Evolutionary conservation across 257 asterid species (phyloP), one percentile per base, ranked within the genome.

Genomic region (Penstemon newberryi): DNA sequence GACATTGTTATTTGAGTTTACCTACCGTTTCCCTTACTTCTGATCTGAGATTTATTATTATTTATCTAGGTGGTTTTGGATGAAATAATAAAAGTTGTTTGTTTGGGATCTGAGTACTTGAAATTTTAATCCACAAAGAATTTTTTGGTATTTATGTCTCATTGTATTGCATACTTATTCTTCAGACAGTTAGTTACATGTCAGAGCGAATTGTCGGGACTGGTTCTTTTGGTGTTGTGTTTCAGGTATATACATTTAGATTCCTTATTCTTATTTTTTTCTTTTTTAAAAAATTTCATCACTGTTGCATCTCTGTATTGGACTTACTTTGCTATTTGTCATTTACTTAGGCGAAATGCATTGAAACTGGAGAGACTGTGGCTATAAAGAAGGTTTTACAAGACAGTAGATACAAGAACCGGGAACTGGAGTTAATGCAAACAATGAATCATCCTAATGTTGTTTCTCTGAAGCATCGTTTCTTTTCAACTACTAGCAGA

Each of bases 321-420:
- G 33, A 43, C 60, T 69, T 56, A 66, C 40, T 60, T 61, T 56
- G 45, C 53, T 37, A 54, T 71, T 49, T 63, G 52, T 50, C 8
- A 10, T 64, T 73, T 56, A 38, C 79, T 55, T 55, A 92, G 98
- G 98, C 98, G 66, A 92, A 92, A 74, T 89, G 95, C 81, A 79
- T 92, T 65, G 98, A 92, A 90, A 92, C 96, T 60, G 95, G 96
- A 52, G 98, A 92, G 77, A 87, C 93, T 12, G 96, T 92, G 76
- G 98, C 98, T 67, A 92, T 90, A 58, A 90, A 90, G 87, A 90
- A 90, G 89, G 96, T 90, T 72, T 76, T 90, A 84, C 97, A 90
- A 82, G 98, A 92, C 82, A 81, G 93, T 51, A 82, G 97, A 86
- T 89, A 92, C 81, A 92, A 92, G 76, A 92, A 82, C 69, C 97